Percentiles rank a stretch among this genome's conserved stretches.
These are phyloP conservation scores for Cavenderia fasciculata DNA, from an alignment of 78 protist species.

Conservation along the genomic window DNA sequence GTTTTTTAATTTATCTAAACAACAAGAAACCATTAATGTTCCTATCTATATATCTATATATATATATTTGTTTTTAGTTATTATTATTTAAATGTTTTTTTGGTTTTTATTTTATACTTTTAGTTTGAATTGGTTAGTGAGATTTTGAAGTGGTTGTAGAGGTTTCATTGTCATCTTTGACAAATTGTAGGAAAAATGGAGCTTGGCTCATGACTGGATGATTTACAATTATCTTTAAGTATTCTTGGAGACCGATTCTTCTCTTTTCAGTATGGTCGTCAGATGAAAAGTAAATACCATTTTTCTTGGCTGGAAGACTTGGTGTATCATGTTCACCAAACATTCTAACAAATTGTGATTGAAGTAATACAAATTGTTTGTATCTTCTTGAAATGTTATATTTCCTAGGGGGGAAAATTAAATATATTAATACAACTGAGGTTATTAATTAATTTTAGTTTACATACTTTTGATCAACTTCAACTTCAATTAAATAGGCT, in stretches of 20 bases:
- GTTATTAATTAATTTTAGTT: no score
- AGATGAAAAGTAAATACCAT: conserved; percentile 61
- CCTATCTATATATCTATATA: no score
- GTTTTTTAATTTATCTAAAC: neutral
- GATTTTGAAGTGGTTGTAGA: no score
- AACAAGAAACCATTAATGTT: neutral
- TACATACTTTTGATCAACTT: conserved; percentile 7
- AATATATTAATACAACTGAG: no score
- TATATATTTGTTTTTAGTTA: no score
- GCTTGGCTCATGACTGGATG: neutral
- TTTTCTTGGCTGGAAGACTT: conserved; percentile 39
- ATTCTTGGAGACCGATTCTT: conserved; percentile 41
- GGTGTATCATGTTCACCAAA: conserved; percentile 75
- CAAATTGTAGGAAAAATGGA: conserved; percentile 33
- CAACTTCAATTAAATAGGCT: conserved; percentile 55
- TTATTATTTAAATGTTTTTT: no score
- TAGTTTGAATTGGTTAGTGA: no score
- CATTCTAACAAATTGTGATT: conserved; percentile 19
- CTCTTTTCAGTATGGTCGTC: conserved; percentile 72
- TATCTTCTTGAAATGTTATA: conserved; percentile 56
- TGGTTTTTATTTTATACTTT: no score
- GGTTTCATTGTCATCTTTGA: conserved; percentile 46
- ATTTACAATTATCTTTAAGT: conserved; percentile 3
- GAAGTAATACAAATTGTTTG: conserved; percentile 62
- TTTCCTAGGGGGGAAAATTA: neutral